phyloP scores from a whole-genome alignment of 176 grass and related monocot species.

The Echinochloa phyllopogon region DNA sequence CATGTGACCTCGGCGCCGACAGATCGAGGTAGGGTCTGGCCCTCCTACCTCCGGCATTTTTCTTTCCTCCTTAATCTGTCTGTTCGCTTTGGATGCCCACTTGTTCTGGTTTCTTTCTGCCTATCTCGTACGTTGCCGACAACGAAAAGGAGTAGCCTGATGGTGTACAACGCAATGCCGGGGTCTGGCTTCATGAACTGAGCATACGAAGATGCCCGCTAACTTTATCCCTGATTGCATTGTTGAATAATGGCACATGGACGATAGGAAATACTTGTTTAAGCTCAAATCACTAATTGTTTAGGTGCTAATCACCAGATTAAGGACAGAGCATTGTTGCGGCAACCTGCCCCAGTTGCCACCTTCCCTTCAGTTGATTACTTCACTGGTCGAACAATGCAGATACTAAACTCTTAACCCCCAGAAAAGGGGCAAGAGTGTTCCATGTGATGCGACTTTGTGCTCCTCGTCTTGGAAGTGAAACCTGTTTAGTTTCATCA shows the following conservation, averaged over 20 bases:
- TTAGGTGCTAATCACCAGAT: background rate
- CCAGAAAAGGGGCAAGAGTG: background rate
- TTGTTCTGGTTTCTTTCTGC: background rate
- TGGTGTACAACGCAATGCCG: background rate
- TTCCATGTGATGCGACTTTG: background rate
- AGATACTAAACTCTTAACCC: background rate
- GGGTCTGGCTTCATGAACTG: background rate
- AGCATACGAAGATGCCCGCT: background rate
- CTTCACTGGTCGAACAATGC: background rate
- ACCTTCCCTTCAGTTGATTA: background rate
- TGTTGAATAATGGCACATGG: background rate
- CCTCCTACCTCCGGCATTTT: background rate
- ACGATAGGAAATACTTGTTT: background rate
- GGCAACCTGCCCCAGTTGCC: background rate
- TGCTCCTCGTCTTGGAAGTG: background rate
- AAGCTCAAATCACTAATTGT: background rate
- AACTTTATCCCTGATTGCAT: background rate
- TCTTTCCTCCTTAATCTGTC: background rate
- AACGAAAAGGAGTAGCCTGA: background rate
- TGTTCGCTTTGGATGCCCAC: background rate
- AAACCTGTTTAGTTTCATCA: background rate
- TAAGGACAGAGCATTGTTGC: background rate
- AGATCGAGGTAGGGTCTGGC: constrained; percentile 26
- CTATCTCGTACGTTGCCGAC: background rate
- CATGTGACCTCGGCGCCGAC: constrained; percentile 3